Base-by-base conservation (phyloP, 768 basidiomycete genomes). In the Pleurotus platypus region DNA sequence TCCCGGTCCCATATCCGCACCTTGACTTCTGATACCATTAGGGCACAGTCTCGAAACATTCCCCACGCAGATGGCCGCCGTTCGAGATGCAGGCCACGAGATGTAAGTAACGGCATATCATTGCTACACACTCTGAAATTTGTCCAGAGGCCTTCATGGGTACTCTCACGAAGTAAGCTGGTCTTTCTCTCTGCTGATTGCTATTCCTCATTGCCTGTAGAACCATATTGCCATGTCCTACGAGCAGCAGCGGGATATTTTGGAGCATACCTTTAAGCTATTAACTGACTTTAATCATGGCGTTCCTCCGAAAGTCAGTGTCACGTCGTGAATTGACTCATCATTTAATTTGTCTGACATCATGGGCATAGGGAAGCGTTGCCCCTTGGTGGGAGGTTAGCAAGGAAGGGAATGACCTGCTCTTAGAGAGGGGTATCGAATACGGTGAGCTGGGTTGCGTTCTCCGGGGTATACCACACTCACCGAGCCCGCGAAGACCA, bases 311-410 rank as follows among this genome's bases (percentile, higher is more conserved):
- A 82, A 80, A 65, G 73, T 72, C 13, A 38, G 60, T 45, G 18
- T 16, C 24, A 42, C 24, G 18, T 9, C 12, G 22, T 16, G 4
- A 16, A 27, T 47, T 47, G 27, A 27, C 24, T 26, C 24, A 26
- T 26, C 24, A 5, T 26, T 6, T 6, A 5, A 26, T 46, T 26
- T 11, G 1, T 37, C 11, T 43, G 42, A 30, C 37, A 43, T 49
- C 60, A 12, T 45, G 16, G 11, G 16, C 16, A 20, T 57, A 75
- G 70, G 85, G 84, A 39, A 82, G 79, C 49, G 86, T 88, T 35
- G 88, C 87, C 1, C 88, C 87, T 0, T 91, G 89, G 87, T 91
- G 88, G 88, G 89, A 91, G 66, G 82, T 82, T 2, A 85, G 81
- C 67, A 83, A 80, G 59, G 86, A 87, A 66, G 84, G 84, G 3